A percentile compares a stretch with the other conserved stretches of the same genome.
Conservation (phyloP, 805 yeast species). For the Candida namnaoensis region DNA sequence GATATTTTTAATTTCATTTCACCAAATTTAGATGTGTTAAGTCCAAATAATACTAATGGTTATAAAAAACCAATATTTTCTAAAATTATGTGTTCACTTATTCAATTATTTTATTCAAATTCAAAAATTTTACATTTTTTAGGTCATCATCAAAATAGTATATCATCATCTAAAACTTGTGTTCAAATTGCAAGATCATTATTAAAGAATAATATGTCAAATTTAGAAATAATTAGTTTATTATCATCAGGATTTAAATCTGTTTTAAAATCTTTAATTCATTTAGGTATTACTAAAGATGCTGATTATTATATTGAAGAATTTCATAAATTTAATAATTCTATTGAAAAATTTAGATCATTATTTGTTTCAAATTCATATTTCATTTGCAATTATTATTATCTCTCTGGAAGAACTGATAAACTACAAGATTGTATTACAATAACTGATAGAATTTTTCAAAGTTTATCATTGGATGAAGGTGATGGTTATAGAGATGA, state of each 20-base stretch:
- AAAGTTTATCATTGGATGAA: constrained; percentile 4
- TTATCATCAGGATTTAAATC: constrained; percentile 29
- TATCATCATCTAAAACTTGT: constrained; percentile 35
- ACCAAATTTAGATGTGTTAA: constrained; percentile 1
- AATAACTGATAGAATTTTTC: constrained; percentile 9
- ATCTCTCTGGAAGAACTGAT: constrained; percentile 8
- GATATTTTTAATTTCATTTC: constrained; percentile 1
- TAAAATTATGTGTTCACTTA: constrained; percentile 4
- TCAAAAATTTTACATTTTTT: constrained; percentile 8
- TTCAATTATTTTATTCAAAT: constrained; percentile 9
- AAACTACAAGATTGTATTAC: constrained; percentile 2
- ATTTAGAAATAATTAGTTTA: constrained; percentile 21
- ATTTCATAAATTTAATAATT: constrained; percentile 18
- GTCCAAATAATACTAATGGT: constrained; percentile 6
- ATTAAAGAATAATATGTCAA: constrained; percentile 27
- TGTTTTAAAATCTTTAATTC: constrained; percentile 30
- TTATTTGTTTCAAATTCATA: constrained; percentile 10
- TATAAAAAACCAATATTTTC: constrained; percentile 1
- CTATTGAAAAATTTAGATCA: constrained; percentile 6
- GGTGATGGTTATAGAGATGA: constrained; percentile 9
- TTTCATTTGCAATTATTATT: constrained; percentile 12
- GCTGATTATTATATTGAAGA: constrained; percentile 47
- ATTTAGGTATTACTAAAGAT: constrained; percentile 51
- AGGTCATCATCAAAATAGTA: constrained; percentile 15
- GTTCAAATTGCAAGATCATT: constrained; percentile 46